Conservation (phyloP, 768 basidiomycete genomes). For the Glaciozyma antarctica region DNA sequence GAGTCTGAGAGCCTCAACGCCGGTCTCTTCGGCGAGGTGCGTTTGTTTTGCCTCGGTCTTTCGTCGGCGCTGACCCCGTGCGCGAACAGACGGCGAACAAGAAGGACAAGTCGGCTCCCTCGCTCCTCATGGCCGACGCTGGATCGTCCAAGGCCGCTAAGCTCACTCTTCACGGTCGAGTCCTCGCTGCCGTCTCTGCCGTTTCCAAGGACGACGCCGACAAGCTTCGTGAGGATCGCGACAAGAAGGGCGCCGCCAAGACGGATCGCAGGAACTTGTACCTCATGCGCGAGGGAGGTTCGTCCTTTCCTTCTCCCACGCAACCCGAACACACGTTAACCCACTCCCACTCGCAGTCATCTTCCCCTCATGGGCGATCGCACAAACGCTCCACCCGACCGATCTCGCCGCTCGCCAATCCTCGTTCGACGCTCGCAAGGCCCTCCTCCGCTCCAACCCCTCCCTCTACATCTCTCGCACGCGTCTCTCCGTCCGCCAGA, state of each 20-base stretch:
- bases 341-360: slow-evolving; percentile 53
- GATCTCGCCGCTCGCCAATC: slow-evolving; percentile 77
- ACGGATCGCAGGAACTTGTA: slow-evolving; percentile 93
- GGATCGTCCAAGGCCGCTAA: slow-evolving; percentile 70
- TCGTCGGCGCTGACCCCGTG: background rate
- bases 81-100: slow-evolving; percentile 24
- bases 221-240: slow-evolving; percentile 78
- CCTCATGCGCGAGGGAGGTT: slow-evolving; percentile 89
- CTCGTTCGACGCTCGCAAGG: slow-evolving; percentile 75
- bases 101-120: slow-evolving; percentile 70
- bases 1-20: slow-evolving; percentile 29
- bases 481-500: slow-evolving; percentile 83
- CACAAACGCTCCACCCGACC: slow-evolving; percentile 55
- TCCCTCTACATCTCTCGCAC: slow-evolving; percentile 89
- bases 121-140: slow-evolving; percentile 87
- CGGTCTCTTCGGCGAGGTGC: slow-evolving; percentile 27
- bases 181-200: slow-evolving; percentile 79
- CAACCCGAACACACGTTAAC: background rate
- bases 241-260: slow-evolving; percentile 66
- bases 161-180: slow-evolving; percentile 82
- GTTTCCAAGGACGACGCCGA: slow-evolving; percentile 82
- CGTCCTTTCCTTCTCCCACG: slow-evolving; percentile 33
- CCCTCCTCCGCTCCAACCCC: slow-evolving; percentile 79
- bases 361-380: slow-evolving; percentile 73
- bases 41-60: background rate